Evolutionary conservation across 495 filamentous ascomycete species (phyloP), one percentile per base, ranked within the genome.

Genomic region (Trichoderma virens): DNA sequence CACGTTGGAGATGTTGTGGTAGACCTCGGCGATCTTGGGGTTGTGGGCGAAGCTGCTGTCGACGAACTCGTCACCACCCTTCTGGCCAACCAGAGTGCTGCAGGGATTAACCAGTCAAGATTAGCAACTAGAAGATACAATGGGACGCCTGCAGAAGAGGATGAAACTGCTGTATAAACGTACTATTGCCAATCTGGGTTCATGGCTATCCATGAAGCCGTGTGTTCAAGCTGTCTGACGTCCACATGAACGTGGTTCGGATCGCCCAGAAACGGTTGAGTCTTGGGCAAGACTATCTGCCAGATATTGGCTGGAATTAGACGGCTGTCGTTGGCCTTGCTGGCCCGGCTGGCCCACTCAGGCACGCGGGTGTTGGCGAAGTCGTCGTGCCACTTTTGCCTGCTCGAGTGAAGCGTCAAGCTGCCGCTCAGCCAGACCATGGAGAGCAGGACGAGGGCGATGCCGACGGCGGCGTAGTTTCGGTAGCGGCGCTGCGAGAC

Each of bases 21-120:
- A 82, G 16, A 76, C 68, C 23, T 79, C 68, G 61, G 79, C 66
- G 28, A 83, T 76, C 30, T 78, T 71, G 16, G 78, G 73, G 60
- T 74, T 66, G 31, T 51, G 63, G 23, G 69, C 60, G 20, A 70
- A 71, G 63, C 71, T 59, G 25, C 65, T 62, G 6, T 62, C 39
- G 35, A 78, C 69, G 62, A 72, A 72, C 59, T 64, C 64, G 18
- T 73, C 67, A 39, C 61, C 71, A 9, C 65, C 65, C 2, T 60
- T 41, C n/a, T 70, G 28, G 41, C 68, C 66, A 0, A 72, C 60
- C 18, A 72, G 65, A 2, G 65, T 67, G 68, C 25, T 43, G 14
- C 25, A 51, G 18, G 3, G 8, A 1, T 11, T 11, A 43, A 18
- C 18, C 3, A 47, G 51, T 27, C 13, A 41, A 25, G 20, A 11